A percentile compares a stretch with the other conserved stretches of the same genome.
These are phyloP conservation scores for Pseudogymnoascus sp. DNA, from an alignment of 2,329 filamentous ascomycete species.

Conservation along the genomic window DNA sequence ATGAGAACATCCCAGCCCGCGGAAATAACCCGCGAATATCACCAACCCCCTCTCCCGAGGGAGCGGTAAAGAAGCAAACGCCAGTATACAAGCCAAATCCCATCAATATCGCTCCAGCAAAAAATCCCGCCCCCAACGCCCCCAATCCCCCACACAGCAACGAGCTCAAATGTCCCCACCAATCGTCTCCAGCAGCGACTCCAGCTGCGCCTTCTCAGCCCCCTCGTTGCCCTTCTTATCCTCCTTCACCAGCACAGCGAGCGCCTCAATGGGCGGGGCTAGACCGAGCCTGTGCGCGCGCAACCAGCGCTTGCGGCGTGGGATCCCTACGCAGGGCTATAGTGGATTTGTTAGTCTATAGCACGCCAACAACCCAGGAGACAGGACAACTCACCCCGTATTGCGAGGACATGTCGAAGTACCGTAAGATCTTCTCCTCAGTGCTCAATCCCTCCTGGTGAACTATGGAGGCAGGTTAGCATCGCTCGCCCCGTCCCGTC, in stretches of 20 bases:
- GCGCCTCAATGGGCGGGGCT: constrained; percentile 81
- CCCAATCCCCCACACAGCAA: neutral
- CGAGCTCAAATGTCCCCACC: constrained; percentile 24
- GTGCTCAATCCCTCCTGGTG: constrained; percentile 68
- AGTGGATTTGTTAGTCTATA: neutral
- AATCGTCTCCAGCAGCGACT: constrained; percentile 51
- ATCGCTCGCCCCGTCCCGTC: neutral
- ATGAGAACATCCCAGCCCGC: neutral
- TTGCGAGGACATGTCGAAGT: constrained; percentile 87
- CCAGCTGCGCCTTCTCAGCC: constrained; percentile 65
- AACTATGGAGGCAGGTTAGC: constrained; percentile 35
- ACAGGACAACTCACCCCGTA: constrained; percentile 67
- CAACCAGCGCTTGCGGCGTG: constrained; percentile 77
- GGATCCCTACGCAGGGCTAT: constrained; percentile 82
- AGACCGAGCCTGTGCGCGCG: constrained; percentile 76
- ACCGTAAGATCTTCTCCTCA: constrained; percentile 78
- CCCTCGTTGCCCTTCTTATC: constrained; percentile 48
- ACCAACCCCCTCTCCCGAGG: neutral
- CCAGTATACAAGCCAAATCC: neutral
- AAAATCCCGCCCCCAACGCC: neutral
- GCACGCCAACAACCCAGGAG: neutral
- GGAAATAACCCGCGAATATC: neutral
- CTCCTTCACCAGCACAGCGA: constrained; percentile 74
- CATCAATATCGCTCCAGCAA: neutral
- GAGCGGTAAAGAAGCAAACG: constrained; percentile 3